Percentiles rank a stretch among this genome's conserved stretches.
These are phyloP conservation scores for Cerioporus squamosus DNA, from an alignment of 1,284 basidiomycete genomes.

Conservation along the genomic window DNA sequence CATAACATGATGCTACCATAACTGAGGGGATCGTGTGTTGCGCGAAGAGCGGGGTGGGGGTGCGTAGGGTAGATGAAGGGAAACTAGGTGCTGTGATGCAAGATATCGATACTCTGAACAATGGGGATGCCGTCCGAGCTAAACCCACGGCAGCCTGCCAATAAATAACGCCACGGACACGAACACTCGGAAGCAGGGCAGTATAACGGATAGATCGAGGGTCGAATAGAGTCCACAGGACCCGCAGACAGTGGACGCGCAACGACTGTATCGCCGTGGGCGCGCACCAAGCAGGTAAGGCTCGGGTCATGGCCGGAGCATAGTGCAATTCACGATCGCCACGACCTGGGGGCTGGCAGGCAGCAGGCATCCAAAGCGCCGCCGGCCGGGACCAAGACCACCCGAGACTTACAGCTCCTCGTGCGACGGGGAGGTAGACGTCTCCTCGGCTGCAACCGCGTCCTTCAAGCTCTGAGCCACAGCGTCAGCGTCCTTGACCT, in stretches of 20 bases:
- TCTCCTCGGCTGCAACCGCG: slow-evolving; percentile 29
- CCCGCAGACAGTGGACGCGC: too few species aligned
- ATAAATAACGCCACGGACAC: slow-evolving; percentile 4
- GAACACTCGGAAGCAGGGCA: slow-evolving; percentile 1
- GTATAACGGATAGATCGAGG: not conserved
- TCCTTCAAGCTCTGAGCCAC: slow-evolving; percentile 31
- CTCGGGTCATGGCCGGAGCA: too few species aligned
- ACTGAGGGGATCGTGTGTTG: slow-evolving; percentile 4
- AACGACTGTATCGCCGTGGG: too few species aligned
- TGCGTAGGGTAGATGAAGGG: not conserved
- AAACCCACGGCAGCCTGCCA: not conserved
- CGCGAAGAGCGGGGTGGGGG: not conserved
- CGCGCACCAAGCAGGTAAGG: too few species aligned
- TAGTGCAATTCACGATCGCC: slow-evolving; percentile 1
- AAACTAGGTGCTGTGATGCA: not conserved
- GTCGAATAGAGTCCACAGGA: not conserved
- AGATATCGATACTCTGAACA: too few species aligned
- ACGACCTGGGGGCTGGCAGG: not conserved
- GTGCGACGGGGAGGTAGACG: slow-evolving; percentile 25
- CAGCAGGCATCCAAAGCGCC: not conserved
- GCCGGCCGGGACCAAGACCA: not conserved
- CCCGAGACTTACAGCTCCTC: slow-evolving; percentile 34
- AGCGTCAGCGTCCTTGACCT: slow-evolving; percentile 24
- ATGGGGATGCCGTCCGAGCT: not conserved
- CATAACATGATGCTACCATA: slow-evolving; percentile 24